These are phyloP conservation scores for Canavalia ensiformis DNA, from an alignment of 306 rosid genomes.

Conservation along the genomic window DNA sequence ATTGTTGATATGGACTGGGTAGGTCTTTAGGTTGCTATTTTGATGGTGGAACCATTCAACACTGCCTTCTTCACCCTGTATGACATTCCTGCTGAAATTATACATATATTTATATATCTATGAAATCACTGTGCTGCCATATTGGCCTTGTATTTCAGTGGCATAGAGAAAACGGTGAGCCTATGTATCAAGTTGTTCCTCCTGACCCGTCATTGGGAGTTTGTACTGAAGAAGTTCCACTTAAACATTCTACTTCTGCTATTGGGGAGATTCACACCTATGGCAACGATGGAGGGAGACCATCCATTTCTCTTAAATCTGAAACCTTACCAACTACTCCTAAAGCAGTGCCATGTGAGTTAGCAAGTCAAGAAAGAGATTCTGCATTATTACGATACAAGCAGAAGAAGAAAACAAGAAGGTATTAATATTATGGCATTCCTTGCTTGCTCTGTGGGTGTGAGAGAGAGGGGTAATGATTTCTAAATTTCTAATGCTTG, in stretches of 20 bases:
- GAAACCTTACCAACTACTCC: slow-evolving; percentile 54
- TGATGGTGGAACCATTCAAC: slow-evolving; percentile 14
- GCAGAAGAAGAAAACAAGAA: slow-evolving; percentile 90
- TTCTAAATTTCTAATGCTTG: slow-evolving; percentile 3
- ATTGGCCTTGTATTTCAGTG: slow-evolving; percentile 53
- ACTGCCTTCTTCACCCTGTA: slow-evolving; percentile 4
- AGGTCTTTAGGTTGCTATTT: not conserved
- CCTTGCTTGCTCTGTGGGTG: slow-evolving; percentile 5
- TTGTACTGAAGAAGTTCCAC: slow-evolving; percentile 58
- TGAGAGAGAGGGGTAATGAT: not conserved
- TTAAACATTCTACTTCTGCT: slow-evolving; percentile 46
- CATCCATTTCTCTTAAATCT: slow-evolving; percentile 42
- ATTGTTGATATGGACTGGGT: not conserved
- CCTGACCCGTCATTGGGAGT: slow-evolving; percentile 44
- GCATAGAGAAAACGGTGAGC: slow-evolving; percentile 52
- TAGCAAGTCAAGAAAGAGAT: slow-evolving; percentile 76
- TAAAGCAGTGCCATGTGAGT: slow-evolving; percentile 61
- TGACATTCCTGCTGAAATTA: slow-evolving; percentile 6
- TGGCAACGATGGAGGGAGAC: slow-evolving; percentile 46
- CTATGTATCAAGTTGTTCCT: slow-evolving; percentile 56
- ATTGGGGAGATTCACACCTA: slow-evolving; percentile 46
- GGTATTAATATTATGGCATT: slow-evolving; percentile 61
- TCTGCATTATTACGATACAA: slow-evolving; percentile 86
- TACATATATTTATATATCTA: not conserved
- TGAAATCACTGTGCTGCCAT: slow-evolving; percentile 32